These are phyloP conservation scores for Cercospora sesami DNA, from an alignment of 2,329 filamentous ascomycete genomes.

Conservation along the genomic window DNA sequence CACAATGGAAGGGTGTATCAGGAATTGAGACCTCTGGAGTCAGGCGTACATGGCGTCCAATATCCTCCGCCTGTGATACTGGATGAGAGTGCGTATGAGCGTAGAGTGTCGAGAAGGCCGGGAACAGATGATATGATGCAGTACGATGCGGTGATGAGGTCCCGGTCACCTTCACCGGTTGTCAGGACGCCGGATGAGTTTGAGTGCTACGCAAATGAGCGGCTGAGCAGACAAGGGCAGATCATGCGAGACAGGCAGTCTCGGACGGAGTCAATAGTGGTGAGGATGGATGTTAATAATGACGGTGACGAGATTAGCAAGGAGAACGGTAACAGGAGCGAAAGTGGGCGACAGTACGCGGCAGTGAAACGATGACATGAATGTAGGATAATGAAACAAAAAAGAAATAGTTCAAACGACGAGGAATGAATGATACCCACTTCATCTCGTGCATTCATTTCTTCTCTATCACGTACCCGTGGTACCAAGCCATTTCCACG, in stretches of 20 bases:
- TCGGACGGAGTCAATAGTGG: slow-evolving; percentile 14
- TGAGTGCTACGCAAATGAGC: slow-evolving; percentile 23
- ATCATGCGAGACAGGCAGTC: slow-evolving; percentile 7
- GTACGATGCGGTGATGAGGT: not conserved
- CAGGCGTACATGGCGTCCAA: slow-evolving; percentile 18
- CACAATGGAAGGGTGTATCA: slow-evolving; percentile 11
- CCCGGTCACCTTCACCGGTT: slow-evolving; percentile 11
- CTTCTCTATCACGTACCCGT: not conserved
- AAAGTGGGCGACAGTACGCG: not conserved
- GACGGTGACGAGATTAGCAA: not conserved
- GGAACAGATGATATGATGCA: not conserved
- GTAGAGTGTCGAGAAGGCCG: not conserved
- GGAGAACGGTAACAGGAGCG: not conserved
- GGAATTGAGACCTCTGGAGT: slow-evolving; percentile 20
- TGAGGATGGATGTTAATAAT: slow-evolving; percentile 8
- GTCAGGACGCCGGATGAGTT: slow-evolving; percentile 27
- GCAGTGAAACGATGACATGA: slow-evolving; percentile 6
- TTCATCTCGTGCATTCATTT: not conserved
- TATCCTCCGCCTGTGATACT: slow-evolving; percentile 18
- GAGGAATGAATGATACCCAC: not conserved
- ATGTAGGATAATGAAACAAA: not conserved
- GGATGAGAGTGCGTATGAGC: slow-evolving; percentile 1
- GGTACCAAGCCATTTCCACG: too few species aligned
- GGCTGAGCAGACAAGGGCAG: slow-evolving; percentile 21
- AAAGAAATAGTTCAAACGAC: not conserved